Percentiles rank a stretch among this genome's conserved stretches.
These are phyloP conservation scores for Solanum hybrid DNA, from an alignment of 305 asterid species.

Conservation along the genomic window DNA sequence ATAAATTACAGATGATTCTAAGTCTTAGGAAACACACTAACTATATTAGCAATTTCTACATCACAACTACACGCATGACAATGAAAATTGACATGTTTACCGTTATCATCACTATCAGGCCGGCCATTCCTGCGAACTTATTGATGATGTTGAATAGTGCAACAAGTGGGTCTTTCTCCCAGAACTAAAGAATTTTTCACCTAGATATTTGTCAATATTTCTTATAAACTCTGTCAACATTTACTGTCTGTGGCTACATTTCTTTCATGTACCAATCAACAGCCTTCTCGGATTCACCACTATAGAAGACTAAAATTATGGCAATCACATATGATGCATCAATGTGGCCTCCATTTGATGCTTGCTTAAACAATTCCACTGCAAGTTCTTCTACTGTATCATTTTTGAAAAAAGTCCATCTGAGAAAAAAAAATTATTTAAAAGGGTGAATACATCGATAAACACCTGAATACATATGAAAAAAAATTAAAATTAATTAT, in stretches of 20 bases:
- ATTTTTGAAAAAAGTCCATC: background rate
- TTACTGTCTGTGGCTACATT: background rate
- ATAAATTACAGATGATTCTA: background rate
- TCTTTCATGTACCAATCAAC: background rate
- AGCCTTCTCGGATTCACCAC: background rate
- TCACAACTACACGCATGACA: background rate
- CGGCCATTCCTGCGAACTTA: background rate
- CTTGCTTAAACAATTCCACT: background rate
- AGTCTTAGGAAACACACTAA: background rate
- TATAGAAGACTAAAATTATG: no score
- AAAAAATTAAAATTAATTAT: no score
- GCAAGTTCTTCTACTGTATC: background rate
- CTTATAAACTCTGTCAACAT: background rate
- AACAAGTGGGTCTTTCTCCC: background rate
- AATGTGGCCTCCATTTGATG: background rate
- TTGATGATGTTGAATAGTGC: background rate
- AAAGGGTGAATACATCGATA: background rate
- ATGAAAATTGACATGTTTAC: background rate
- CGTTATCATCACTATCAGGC: background rate
- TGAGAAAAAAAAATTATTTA: background rate
- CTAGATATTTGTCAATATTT: background rate
- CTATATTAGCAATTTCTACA: background rate
- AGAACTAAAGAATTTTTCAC: background rate
- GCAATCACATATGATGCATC: background rate
- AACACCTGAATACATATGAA: background rate